Conservation (phyloP, 2,329 filamentous ascomycete genomes). For the Sporothrix phasma region DNA sequence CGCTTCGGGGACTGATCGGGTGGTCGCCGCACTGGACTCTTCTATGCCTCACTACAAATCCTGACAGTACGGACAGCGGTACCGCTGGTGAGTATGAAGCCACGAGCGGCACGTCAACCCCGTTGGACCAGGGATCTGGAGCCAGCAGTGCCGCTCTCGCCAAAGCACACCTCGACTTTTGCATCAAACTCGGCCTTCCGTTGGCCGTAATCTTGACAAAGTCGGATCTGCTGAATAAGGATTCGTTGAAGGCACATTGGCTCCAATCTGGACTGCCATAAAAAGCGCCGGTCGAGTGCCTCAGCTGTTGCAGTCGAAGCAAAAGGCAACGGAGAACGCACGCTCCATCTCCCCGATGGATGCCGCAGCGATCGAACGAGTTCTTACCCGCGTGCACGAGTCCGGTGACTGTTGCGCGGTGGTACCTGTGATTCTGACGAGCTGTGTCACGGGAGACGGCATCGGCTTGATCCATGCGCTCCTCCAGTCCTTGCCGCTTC, state of each 20-base stretch:
- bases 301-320: slow-evolving; percentile 55
- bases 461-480: slow-evolving; percentile 75
- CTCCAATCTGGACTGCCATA: slow-evolving; percentile 63
- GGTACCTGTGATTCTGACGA: slow-evolving; percentile 82
- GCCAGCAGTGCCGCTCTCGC: slow-evolving; percentile 46
- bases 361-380: slow-evolving; percentile 45
- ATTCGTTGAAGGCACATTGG: slow-evolving; percentile 58
- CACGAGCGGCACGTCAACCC: slow-evolving; percentile 59
- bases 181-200: slow-evolving; percentile 68
- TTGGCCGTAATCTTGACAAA: slow-evolving; percentile 83
- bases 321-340: slow-evolving; percentile 36
- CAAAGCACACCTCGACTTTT: slow-evolving; percentile 73
- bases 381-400: slow-evolving; percentile 41
- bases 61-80: slow-evolving; percentile 52
- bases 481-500: slow-evolving; percentile 64
- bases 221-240: slow-evolving; percentile 63
- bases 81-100: not conserved
- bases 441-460: slow-evolving; percentile 73
- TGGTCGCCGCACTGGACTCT: slow-evolving; percentile 94
- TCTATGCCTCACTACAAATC: slow-evolving; percentile 61
- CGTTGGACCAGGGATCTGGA: slow-evolving; percentile 22
- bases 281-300: slow-evolving; percentile 68
- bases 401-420: slow-evolving; percentile 35
- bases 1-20: slow-evolving; percentile 78
- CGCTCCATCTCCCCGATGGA: slow-evolving; percentile 48